Conservation (phyloP, 106 monocot genomes). For the Allium fistulosum region DNA sequence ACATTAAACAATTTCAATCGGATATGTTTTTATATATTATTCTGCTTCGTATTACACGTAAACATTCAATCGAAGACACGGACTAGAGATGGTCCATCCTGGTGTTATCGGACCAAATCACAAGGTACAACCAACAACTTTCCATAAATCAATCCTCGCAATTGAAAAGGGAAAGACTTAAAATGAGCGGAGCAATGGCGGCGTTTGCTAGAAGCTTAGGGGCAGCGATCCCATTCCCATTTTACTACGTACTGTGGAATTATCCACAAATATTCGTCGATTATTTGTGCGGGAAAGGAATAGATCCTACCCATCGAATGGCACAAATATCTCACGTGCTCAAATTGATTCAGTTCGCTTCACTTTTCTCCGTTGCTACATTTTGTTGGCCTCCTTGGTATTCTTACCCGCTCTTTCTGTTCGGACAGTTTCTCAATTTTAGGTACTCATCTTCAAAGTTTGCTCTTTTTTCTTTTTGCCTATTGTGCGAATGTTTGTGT, state of each 20-base stretch:
- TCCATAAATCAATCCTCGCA: too few relatives aligned
- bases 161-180: not conserved
- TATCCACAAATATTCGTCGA: conserved; percentile 75
- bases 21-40: too few relatives aligned
- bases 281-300: conserved; percentile 55
- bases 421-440: conserved; percentile 92
- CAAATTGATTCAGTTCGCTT: conserved; percentile 57
- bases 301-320: conserved; percentile 80
- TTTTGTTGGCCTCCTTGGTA: conserved; percentile 50
- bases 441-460: not conserved
- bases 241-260: conserved; percentile 79
- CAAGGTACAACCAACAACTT: too few relatives aligned
- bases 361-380: conserved; percentile 56
- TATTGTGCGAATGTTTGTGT: too few relatives aligned
- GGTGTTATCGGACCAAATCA: too few relatives aligned
- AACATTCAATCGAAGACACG: too few relatives aligned
- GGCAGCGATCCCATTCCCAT: conserved; percentile 65
- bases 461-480: not conserved
- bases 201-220: conserved; percentile 20
- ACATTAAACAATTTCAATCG: too few relatives aligned
- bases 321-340: conserved; percentile 72
- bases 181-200: not conserved
- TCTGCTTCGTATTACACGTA: too few relatives aligned
- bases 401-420: conserved; percentile 42
- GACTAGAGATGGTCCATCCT: too few relatives aligned